phyloP scores from a whole-genome alignment of 2,329 filamentous ascomycete species.

The Penicillium sp. region DNA sequence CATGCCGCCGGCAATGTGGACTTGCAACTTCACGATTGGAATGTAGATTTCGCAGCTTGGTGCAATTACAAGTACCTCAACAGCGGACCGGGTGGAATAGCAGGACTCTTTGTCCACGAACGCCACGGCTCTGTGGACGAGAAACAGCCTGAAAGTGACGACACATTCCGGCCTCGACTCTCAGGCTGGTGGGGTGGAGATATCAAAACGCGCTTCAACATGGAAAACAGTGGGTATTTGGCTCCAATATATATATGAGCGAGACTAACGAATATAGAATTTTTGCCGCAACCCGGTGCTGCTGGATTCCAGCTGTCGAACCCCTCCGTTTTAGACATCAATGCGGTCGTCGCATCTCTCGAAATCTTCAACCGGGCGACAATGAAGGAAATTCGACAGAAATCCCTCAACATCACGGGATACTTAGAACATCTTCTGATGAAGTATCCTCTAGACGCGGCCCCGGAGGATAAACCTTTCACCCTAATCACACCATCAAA shows the following conservation, averaged over 20 bases:
- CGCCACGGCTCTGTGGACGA: slow-evolving; percentile 56
- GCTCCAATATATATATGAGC: not conserved
- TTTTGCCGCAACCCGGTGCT: slow-evolving; percentile 73
- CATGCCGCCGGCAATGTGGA: slow-evolving; percentile 84
- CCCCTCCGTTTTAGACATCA: slow-evolving; percentile 73
- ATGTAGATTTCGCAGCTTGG: slow-evolving; percentile 89
- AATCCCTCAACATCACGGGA: slow-evolving; percentile 69
- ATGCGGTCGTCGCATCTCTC: slow-evolving; percentile 69
- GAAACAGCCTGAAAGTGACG: slow-evolving; percentile 36
- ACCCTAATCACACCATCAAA: slow-evolving; percentile 68
- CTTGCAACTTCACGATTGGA: slow-evolving; percentile 77
- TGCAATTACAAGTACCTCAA: slow-evolving; percentile 96
- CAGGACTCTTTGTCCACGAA: slow-evolving; percentile 76
- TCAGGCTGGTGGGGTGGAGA: slow-evolving; percentile 86
- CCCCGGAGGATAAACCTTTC: slow-evolving; percentile 47
- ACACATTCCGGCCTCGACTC: slow-evolving; percentile 63
- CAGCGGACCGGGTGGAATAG: slow-evolving; percentile 77
- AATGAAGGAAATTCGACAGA: slow-evolving; percentile 66
- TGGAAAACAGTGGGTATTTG: slow-evolving; percentile 63
- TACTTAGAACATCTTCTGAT: slow-evolving; percentile 70
- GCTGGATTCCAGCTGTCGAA: slow-evolving; percentile 84
- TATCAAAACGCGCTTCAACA: slow-evolving; percentile 72
- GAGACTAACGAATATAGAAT: slow-evolving; percentile 45
- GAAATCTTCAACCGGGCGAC: slow-evolving; percentile 70
- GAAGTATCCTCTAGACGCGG: slow-evolving; percentile 31